phyloP scores from a whole-genome alignment of 176 grass and related monocot species.

The Cenchrus purpureus region DNA sequence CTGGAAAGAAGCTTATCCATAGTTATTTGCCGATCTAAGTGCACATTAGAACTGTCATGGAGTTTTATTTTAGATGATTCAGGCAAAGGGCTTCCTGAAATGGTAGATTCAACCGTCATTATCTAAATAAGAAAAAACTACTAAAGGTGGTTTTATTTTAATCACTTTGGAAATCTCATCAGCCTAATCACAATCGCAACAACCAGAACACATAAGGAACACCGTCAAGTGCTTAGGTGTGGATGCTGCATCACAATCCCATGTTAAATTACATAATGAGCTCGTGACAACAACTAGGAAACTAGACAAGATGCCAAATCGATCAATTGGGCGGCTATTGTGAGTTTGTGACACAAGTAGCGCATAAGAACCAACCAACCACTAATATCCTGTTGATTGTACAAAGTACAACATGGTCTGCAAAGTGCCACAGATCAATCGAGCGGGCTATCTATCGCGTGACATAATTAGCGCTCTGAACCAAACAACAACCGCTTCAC shows the following conservation, averaged over 20 bases:
- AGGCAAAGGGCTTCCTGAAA: background rate
- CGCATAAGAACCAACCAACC: background rate
- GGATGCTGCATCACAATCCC: background rate
- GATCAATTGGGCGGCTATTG: background rate
- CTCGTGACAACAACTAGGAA: background rate
- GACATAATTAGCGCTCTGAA: no score
- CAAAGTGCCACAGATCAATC: background rate
- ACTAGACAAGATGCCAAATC: constrained; percentile 8
- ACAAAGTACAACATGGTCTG: background rate
- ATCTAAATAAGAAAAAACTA: background rate
- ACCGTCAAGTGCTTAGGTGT: background rate
- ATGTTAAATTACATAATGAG: background rate
- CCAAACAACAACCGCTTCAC: no score
- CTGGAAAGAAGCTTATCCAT: constrained; percentile 44
- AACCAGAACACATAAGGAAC: background rate
- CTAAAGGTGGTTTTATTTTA: background rate
- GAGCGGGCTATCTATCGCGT: no score
- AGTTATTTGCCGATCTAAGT: background rate
- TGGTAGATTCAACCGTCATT: background rate
- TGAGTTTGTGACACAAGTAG: background rate
- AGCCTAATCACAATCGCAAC: background rate
- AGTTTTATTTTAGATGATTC: background rate
- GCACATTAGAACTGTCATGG: background rate
- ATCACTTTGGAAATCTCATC: background rate
- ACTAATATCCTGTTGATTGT: background rate